phyloP scores from a whole-genome alignment of 495 filamentous ascomycete genomes.

The Trichoderma asperelloides region DNA sequence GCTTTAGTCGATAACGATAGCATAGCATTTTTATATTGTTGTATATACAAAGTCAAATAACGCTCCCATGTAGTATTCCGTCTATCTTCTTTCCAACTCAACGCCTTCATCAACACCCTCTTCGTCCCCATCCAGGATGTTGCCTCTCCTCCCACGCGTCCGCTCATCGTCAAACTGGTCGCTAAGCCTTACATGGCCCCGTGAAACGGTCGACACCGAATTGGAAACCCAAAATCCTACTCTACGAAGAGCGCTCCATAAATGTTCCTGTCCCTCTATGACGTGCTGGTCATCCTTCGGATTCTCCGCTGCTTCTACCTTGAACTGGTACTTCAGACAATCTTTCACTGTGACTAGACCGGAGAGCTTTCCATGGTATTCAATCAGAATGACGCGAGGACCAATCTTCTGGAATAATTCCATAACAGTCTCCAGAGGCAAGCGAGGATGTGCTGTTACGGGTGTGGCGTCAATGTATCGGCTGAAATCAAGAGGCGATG shows the following conservation, averaged over 20 bases:
- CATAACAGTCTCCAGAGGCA: slow-evolving; percentile 95
- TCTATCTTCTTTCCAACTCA: slow-evolving; percentile 46
- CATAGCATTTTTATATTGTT: neutral
- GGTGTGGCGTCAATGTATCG: slow-evolving; percentile 87
- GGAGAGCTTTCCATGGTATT: slow-evolving; percentile 71
- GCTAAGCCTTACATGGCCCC: slow-evolving; percentile 40
- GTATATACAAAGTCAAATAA: neutral
- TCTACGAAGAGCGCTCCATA: slow-evolving; percentile 58
- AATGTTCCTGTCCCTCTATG: slow-evolving; percentile 48
- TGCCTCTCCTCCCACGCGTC: slow-evolving; percentile 17
- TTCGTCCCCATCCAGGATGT: slow-evolving; percentile 59
- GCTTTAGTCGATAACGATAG: neutral
- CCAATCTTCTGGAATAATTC: slow-evolving; percentile 99
- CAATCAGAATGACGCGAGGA: slow-evolving; percentile 85
- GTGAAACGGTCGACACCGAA: slow-evolving; percentile 36
- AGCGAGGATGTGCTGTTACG: slow-evolving; percentile 79
- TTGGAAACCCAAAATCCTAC: slow-evolving; percentile 48
- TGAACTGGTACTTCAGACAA: slow-evolving; percentile 95
- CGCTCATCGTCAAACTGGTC: slow-evolving; percentile 21
- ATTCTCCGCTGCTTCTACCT: slow-evolving; percentile 84
- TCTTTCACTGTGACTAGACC: slow-evolving; percentile 96
- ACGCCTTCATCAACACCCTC: slow-evolving; percentile 46
- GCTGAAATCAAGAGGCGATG: slow-evolving; percentile 69
- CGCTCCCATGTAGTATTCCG: neutral
- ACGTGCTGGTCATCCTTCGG: slow-evolving; percentile 44